phyloP scores from a whole-genome alignment of 495 filamentous ascomycete species.

The Physcia stellaris region DNA sequence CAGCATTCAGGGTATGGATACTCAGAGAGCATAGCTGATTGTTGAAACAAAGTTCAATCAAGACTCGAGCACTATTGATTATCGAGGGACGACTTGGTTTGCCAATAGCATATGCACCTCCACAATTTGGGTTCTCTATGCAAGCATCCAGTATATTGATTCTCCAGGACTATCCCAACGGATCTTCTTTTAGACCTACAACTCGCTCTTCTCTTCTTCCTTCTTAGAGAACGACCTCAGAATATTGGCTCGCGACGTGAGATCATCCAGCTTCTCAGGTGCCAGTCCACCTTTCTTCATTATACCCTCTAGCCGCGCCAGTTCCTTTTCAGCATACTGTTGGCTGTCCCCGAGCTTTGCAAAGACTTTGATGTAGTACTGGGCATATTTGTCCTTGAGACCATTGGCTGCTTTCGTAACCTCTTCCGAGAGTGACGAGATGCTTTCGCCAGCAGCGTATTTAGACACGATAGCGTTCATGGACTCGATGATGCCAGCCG shows the following conservation, averaged over 20 bases:
- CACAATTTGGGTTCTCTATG: no score
- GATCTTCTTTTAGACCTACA: constrained; percentile 41
- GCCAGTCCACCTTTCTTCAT: constrained; percentile 75
- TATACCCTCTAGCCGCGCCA: constrained; percentile 63
- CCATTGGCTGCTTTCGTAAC: constrained; percentile 53
- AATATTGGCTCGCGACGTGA: constrained; percentile 78
- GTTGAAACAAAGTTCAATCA: no score
- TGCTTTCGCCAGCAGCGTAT: constrained; percentile 43
- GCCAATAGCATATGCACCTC: not conserved
- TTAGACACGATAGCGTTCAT: constrained; percentile 63
- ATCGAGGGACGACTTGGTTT: no score
- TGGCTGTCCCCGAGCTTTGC: constrained; percentile 66
- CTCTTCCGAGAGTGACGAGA: constrained; percentile 47
- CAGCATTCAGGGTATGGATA: no score
- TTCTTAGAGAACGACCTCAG: constrained; percentile 57
- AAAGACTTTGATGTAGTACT: constrained; percentile 87
- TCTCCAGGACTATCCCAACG: no score
- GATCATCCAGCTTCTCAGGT: constrained; percentile 77
- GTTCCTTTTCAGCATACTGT: constrained; percentile 75
- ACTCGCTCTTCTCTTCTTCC: constrained; percentile 48
- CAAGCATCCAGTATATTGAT: no score
- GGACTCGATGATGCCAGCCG: constrained; percentile 66
- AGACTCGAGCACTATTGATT: no score
- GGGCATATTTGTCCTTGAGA: constrained; percentile 69
- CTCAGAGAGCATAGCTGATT: no score